Evolutionary conservation across 495 filamentous ascomycete genomes (phyloP).

Genomic region (Neurospora sp.): DNA sequence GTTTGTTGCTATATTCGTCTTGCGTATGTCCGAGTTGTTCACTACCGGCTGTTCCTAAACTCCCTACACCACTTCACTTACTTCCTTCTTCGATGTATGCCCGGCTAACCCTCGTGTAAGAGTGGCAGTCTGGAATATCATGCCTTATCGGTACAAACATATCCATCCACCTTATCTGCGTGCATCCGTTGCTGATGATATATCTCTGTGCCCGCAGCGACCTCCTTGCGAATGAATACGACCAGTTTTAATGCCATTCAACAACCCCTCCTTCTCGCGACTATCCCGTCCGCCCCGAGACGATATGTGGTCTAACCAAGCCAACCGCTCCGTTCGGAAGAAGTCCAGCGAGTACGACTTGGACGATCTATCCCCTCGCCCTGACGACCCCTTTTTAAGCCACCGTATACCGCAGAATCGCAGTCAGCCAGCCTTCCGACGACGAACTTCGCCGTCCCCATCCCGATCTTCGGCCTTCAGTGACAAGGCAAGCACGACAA

Average conservation of each 20-base stretch:
- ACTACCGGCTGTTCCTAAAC: not conserved
- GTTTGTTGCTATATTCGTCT: not conserved
- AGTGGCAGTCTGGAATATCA: not conserved
- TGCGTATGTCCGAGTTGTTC: not conserved
- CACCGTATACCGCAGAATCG: not conserved
- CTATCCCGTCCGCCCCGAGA: constrained; percentile 11
- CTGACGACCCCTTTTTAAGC: constrained; percentile 25
- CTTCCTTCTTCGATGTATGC: not conserved
- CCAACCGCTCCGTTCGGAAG: constrained; percentile 15
- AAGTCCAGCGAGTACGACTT: constrained; percentile 34
- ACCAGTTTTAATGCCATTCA: not conserved
- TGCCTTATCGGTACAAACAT: not conserved
- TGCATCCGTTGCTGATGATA: not conserved
- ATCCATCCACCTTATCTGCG: not conserved
- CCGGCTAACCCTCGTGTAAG: not conserved
- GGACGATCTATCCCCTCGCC: constrained; percentile 30
- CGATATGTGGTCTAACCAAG: constrained; percentile 7
- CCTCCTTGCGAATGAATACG: not conserved
- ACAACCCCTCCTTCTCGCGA: constrained; percentile 19
- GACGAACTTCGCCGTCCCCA: not conserved
- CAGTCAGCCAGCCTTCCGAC: not conserved
- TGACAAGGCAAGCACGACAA: constrained; percentile 10
- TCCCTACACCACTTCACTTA: not conserved
- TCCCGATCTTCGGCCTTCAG: constrained; percentile 7
- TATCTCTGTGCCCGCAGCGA: not conserved